Evolutionary conservation across 345 rosid species (phyloP).

Genomic region (Lenwebbia sp.): DNA sequence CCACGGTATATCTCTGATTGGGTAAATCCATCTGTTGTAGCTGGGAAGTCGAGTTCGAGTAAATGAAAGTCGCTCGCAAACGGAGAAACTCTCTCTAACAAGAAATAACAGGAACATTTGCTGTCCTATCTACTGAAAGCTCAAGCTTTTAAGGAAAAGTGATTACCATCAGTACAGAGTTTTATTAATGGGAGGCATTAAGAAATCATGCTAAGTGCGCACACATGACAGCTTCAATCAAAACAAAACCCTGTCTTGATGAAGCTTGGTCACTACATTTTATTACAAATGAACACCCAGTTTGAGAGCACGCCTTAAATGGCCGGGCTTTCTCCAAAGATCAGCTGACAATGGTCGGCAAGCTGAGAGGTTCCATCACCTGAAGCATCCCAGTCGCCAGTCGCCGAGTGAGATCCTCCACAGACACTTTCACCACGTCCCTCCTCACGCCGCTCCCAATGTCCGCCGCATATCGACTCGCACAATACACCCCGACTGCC

Average conservation of each 20-base stretch:
- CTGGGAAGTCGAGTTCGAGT: neutral
- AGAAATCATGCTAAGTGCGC: neutral
- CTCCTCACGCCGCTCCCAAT: conserved; percentile 59
- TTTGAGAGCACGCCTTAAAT: neutral
- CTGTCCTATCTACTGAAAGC: neutral
- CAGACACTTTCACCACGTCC: conserved; percentile 59
- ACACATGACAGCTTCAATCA: neutral
- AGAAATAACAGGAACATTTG: neutral
- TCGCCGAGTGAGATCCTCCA: conserved; percentile 66
- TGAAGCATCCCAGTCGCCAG: conserved; percentile 46
- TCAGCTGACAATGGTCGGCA: neutral
- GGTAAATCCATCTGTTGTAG: neutral
- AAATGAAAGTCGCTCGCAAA: no score
- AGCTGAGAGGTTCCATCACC: conserved; percentile 30
- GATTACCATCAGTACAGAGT: neutral
- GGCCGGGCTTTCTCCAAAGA: neutral
- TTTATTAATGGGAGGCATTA: neutral
- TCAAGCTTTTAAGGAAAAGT: neutral
- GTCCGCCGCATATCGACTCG: conserved; percentile 76
- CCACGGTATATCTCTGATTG: neutral
- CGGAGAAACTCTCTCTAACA: neutral
- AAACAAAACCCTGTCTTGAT: neutral
- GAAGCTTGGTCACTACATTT: neutral
- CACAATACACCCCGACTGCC: conserved; percentile 70
- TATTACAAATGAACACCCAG: neutral